Evolutionary conservation across 2,329 filamentous ascomycete species (phyloP).

Genomic region (Hyphodiscus sp.): DNA sequence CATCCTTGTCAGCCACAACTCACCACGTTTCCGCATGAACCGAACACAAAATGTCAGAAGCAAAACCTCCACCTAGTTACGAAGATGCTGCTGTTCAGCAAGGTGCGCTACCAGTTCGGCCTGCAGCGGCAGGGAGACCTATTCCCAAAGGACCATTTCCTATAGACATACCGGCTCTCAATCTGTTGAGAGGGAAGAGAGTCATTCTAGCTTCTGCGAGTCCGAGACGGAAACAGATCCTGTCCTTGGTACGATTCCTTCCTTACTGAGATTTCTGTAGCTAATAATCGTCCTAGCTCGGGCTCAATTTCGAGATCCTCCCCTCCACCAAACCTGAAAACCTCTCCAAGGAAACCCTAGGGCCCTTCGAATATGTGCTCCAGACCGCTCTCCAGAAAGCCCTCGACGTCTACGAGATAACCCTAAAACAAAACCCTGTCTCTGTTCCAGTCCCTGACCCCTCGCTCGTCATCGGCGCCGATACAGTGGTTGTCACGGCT

Average conservation of each 20-base stretch:
- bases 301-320: conserved; percentile 77
- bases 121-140: conserved; percentile 13
- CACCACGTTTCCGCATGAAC: neutral
- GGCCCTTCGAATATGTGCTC: conserved; percentile 85
- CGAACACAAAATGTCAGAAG: neutral
- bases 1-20: neutral
- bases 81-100: conserved; percentile 21
- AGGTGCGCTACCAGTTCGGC: conserved; percentile 18
- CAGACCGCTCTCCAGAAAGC: conserved; percentile 81
- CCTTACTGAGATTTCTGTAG: neutral
- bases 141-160: conserved; percentile 47
- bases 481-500: conserved; percentile 79
- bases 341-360: conserved; percentile 66
- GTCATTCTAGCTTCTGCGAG: conserved; percentile 89
- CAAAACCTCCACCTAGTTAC: conserved; percentile 22
- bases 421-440: conserved; percentile 32
- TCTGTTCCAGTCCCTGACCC: conserved; percentile 52
- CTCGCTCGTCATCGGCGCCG: conserved; percentile 78
- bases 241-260: conserved; percentile 53
- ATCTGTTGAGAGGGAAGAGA: conserved; percentile 67
- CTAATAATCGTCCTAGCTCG: conserved; percentile 47
- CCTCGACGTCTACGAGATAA: conserved; percentile 52
- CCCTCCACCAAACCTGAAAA: conserved; percentile 82
- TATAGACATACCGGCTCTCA: conserved; percentile 73
- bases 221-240: conserved; percentile 73